These are phyloP conservation scores for Tolypocladium nubicola DNA, from an alignment of 2,329 filamentous ascomycete genomes.

Conservation along the genomic window DNA sequence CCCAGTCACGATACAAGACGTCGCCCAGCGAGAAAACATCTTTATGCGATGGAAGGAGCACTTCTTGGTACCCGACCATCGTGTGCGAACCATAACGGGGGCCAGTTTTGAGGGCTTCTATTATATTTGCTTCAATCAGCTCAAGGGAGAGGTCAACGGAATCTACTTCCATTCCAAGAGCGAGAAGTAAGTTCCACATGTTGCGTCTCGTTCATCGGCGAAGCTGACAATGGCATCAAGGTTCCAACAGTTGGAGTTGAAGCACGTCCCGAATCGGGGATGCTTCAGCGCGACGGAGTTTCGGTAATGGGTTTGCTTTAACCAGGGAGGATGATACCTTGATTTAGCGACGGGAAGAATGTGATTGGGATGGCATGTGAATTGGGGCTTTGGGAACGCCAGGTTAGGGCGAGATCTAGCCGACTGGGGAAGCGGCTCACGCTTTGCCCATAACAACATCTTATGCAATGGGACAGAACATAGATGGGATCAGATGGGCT, in stretches of 20 bases:
- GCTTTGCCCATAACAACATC: neutral
- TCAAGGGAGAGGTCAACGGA: slow-evolving; percentile 74
- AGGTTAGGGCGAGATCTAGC: neutral
- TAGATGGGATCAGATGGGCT: neutral
- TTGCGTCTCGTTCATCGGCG: neutral
- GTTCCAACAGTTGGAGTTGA: slow-evolving; percentile 86
- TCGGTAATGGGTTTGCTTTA: slow-evolving; percentile 17
- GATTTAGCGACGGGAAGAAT: slow-evolving; percentile 2
- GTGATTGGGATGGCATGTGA: neutral
- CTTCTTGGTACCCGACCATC: slow-evolving; percentile 91
- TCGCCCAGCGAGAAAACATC: slow-evolving; percentile 72
- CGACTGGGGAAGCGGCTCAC: neutral
- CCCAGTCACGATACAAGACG: slow-evolving; percentile 51
- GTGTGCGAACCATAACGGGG: slow-evolving; percentile 80
- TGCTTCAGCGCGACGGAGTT: slow-evolving; percentile 86
- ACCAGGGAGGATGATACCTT: slow-evolving; percentile 2
- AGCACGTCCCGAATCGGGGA: slow-evolving; percentile 75
- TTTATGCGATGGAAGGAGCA: slow-evolving; percentile 99
- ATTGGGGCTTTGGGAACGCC: neutral
- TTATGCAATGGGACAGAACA: neutral
- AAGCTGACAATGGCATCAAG: slow-evolving; percentile 29
- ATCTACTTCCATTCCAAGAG: slow-evolving; percentile 98
- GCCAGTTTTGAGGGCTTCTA: slow-evolving; percentile 98
- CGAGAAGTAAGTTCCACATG: slow-evolving; percentile 63
- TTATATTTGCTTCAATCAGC: slow-evolving; percentile 97